Base-by-base conservation (phyloP, 2,329 filamentous ascomycete genomes). In the Pestalotiopsis sp. region DNA sequence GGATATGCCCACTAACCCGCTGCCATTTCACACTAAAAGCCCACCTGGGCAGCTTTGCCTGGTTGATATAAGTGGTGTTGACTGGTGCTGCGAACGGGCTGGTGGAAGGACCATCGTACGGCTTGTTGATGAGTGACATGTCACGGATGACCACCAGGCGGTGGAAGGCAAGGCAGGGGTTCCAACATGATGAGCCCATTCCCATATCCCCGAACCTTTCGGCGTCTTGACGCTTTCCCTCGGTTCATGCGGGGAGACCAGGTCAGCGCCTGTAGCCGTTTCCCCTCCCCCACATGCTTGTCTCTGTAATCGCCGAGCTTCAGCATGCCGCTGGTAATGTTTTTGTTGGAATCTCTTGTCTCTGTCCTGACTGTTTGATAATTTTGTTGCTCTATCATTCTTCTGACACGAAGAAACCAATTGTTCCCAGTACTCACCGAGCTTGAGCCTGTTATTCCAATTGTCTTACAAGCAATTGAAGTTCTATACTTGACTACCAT, bases 191-290 rank as follows among this genome's bases (percentile, higher is more conserved):
- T 36, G 31, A 36, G 31, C 31, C 31, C 14, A 12, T 56, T 56
- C 52, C 52, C 56, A 25, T 40, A 17, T 13, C n/a, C 49, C 38
- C 56, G 36, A 60, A n/a, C 13, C 65, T n/a, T 14, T 31, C 14
- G 40, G 36, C 31, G 41, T n/a, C 20, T 20, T 52, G 27, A 27
- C 75, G 75, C 74, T 70, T 77, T 77, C 71, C 75, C 74, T 78
- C 76, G 76, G 76, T 76, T 77, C 68, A 76, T 74, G 76, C 74
- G 75, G 76, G 76, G 74, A 63, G 73, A 65, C 38, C 66, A 23
- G 65, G 56, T 25, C 23, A 36, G n/a, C 36, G 25, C 20, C 17
- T n/a, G 64, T 38, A 25, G 20, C 17, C 23, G 25, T 20, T 23
- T 49, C 63, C 63, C 40, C 63, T 57, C 63, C 63, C 63, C 36